Evolutionary conservation across 371 early-diverging fungal genomes (phyloP).

Genomic region (Rhizopus sp.): DNA sequence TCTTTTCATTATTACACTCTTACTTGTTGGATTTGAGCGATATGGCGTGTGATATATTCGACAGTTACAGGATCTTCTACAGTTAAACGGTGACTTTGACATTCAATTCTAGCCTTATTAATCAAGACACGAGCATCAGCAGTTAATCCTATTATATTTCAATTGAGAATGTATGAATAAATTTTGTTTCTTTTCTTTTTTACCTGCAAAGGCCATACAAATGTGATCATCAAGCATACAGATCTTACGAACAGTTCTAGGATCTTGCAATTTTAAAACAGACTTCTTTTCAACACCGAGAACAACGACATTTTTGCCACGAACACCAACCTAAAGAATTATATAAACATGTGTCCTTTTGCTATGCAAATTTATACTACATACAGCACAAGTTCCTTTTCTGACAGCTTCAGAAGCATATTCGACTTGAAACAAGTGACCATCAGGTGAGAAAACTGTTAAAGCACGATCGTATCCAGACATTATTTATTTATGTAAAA

Average conservation of each 20-base stretch:
- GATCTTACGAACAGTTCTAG: slow-evolving; percentile 96
- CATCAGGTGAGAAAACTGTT: slow-evolving; percentile 99
- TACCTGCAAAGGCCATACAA: slow-evolving; percentile 96
- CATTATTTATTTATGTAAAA: slow-evolving; percentile 22
- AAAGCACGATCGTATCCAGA: slow-evolving; percentile 90
- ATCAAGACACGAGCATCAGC: slow-evolving; percentile 98
- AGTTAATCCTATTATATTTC: slow-evolving; percentile 67
- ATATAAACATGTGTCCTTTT: slow-evolving; percentile 3
- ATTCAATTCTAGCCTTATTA: slow-evolving; percentile 97
- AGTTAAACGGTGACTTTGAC: slow-evolving; percentile 95
- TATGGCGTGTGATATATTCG: slow-evolving; percentile 97
- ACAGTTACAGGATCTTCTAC: slow-evolving; percentile 98
- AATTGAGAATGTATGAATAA: slow-evolving; percentile 1
- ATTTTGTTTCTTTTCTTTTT: not conserved
- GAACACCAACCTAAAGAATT: slow-evolving; percentile 89
- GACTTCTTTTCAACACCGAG: slow-evolving; percentile 98
- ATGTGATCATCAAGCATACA: slow-evolving; percentile 96
- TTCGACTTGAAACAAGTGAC: slow-evolving; percentile 99
- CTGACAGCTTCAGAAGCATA: slow-evolving; percentile 99
- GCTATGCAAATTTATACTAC: slow-evolving; percentile 15
- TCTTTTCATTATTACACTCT: not conserved
- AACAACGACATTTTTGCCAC: slow-evolving; percentile 91
- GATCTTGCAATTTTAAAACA: slow-evolving; percentile 94
- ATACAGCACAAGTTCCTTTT: slow-evolving; percentile 97
- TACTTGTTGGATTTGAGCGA: slow-evolving; percentile 97